phyloP scores from a whole-genome alignment of 352 stramenopile species.

The Thalassiosira hispida region DNA sequence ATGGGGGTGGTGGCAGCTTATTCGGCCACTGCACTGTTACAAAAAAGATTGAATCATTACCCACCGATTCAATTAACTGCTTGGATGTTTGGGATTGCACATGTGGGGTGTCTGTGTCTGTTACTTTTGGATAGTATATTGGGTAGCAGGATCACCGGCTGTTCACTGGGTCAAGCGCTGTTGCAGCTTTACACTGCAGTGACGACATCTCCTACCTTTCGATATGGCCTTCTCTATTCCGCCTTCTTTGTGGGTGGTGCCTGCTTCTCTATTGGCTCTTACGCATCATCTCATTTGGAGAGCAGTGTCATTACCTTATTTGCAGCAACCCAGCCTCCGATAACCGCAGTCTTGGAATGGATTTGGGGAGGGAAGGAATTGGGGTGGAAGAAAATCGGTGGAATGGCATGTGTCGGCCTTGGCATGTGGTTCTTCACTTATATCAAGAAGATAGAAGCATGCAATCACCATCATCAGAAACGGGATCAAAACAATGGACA shows the following conservation, averaged over 20 bases:
- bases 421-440: conserved; percentile 50
- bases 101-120: conserved; percentile 22
- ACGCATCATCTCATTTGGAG: conserved; percentile 49
- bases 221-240: conserved; percentile 46
- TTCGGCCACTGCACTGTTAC: conserved; percentile 35
- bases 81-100: conserved; percentile 49
- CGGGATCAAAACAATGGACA: neutral
- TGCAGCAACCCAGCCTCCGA: conserved; percentile 47
- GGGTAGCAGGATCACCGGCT: conserved; percentile 33
- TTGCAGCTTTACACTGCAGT: conserved; percentile 34
- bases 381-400: conserved; percentile 42
- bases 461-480: neutral
- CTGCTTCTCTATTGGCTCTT: conserved; percentile 47
- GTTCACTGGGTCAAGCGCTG: conserved; percentile 31
- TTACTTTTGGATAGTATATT: conserved; percentile 37
- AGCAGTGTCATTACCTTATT: conserved; percentile 55
- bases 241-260: conserved; percentile 37
- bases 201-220: conserved; percentile 39
- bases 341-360: conserved; percentile 53
- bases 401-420: conserved; percentile 40
- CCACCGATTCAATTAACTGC: conserved; percentile 46
- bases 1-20: conserved; percentile 31
- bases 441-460: conserved; percentile 38
- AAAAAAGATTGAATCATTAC: conserved; percentile 50
- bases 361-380: conserved; percentile 47